Percentiles rank a stretch among this genome's conserved stretches.
Conservation (phyloP, 176 grass and related monocot genomes). For the Zizania latifolia region DNA sequence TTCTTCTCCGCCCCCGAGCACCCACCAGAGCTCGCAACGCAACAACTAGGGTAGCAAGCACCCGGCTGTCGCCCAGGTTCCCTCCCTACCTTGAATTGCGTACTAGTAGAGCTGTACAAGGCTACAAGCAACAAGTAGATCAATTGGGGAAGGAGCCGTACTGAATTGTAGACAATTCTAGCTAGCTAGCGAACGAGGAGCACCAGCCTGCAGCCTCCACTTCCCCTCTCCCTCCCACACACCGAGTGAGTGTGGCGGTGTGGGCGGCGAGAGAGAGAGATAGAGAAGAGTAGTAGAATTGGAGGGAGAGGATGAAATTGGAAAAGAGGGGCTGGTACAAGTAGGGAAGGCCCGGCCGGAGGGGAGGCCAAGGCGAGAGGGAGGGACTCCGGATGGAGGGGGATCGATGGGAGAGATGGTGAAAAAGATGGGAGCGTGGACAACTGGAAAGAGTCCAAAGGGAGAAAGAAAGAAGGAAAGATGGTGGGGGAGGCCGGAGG, state of each 20-base stretch:
- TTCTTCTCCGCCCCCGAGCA: neutral
- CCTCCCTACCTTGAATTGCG: neutral
- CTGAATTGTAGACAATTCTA: constrained; percentile 25
- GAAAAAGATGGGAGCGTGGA: constrained; percentile 46
- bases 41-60: neutral
- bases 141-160: constrained; percentile 13
- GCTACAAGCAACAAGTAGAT: constrained; percentile 1
- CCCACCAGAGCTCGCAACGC: neutral
- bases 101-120: constrained; percentile 25
- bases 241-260: constrained; percentile 34
- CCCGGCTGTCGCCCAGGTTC: neutral
- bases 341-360: constrained; percentile 20
- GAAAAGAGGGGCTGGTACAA: constrained; percentile 41
- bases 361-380: neutral
- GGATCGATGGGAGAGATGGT: neutral
- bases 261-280: constrained; percentile 15
- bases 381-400: neutral
- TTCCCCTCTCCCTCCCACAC: constrained; percentile 26
- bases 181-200: neutral
- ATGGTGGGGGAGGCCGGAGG: neutral
- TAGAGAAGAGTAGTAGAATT: constrained; percentile 21
- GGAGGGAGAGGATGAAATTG: constrained; percentile 51
- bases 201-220: neutral
- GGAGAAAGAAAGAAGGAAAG: neutral
- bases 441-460: constrained; percentile 62